Evolutionary conservation across 768 basidiomycete genomes (phyloP), one percentile per base, ranked within the genome.

Genomic region (Leccinellum albellum): DNA sequence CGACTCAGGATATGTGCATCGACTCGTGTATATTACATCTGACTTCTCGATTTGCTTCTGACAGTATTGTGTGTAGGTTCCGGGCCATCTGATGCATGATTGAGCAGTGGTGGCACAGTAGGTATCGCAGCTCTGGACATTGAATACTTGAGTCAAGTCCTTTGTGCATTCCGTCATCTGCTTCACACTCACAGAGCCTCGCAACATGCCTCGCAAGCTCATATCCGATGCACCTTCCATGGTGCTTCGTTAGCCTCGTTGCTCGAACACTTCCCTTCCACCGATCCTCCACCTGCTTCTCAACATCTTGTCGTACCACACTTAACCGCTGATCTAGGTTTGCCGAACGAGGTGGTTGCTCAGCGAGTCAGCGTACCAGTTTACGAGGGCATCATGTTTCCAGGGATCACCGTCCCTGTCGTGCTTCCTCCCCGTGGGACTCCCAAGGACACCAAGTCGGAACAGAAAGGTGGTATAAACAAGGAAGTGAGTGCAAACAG

Each of bases 321-420:
- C 35, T 72, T 97, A 44, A 71, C 79, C 4, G n/a, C n/a, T n/a
- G n/a, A n/a, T 96, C 83, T 72, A 73, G 91, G 29, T 78, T 96
- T 21, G 85, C 85, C 1, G 93, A 94, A 65, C 94, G 90, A n/a
- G n/a, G n/a, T n/a, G n/a, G n/a, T n/a, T n/a, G 85, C 83, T 94
- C 3, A 26, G 26, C 26, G 3, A 53, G 79, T 84, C 26, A 85
- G 84, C 29, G 63, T 73, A 8, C 75, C 83, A 0, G 85, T 94
- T 1, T 88, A 91, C 50, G 88, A 84, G 1, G 90, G 88, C 70
- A 86, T 98, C 57, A 91, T 91, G 1, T 98, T 97, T 79, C 95
- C 96, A 3, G 97, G 98, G 74, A 79, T 96, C 40, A 79, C 85
- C 14, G 82, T 98, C 14, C 94, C 94, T 2, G 75, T 94, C 40